A percentile compares a stretch with the other conserved stretches of the same genome.
Conservation (phyloP, 1,284 basidiomycete genomes). For the Moniliophthora roreri region DNA sequence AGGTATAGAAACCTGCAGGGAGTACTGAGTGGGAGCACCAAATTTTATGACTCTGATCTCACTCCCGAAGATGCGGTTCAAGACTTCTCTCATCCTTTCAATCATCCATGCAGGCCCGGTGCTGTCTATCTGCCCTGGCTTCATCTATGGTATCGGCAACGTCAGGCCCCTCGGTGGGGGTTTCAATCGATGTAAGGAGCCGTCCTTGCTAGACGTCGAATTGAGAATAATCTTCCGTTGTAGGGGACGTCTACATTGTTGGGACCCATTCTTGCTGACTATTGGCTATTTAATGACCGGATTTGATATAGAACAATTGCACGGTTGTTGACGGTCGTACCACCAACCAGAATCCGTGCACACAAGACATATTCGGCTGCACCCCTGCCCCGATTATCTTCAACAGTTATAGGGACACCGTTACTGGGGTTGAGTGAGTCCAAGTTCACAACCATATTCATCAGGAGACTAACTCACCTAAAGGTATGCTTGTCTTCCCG, state of each 20-base stretch:
- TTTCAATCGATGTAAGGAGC: constrained; percentile 20
- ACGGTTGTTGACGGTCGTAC: constrained; percentile 24
- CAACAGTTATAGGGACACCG: constrained; percentile 22
- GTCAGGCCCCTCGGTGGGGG: constrained; percentile 17
- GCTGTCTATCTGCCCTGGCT: constrained; percentile 23
- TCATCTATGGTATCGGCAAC: constrained; percentile 28
- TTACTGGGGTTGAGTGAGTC: constrained; percentile 18
- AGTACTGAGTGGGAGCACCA: no score
- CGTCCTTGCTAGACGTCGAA: not conserved
- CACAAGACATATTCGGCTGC: constrained; percentile 27
- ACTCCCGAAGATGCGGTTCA: no score
- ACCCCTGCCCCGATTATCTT: constrained; percentile 26
- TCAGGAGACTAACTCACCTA: not conserved
- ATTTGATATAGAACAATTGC: no score
- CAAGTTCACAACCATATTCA: no score
- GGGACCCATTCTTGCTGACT: no score
- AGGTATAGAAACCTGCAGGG: no score
- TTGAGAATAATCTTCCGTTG: no score
- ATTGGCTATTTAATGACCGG: no score
- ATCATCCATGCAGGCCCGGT: not conserved
- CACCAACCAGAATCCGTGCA: constrained; percentile 29
- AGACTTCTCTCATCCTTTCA: not conserved
- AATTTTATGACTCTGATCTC: no score
- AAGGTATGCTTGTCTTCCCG: constrained; percentile 27
- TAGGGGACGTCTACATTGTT: constrained; percentile 27